Percentiles rank a stretch among this genome's conserved stretches.
phyloP scores from a whole-genome alignment of 2,329 filamentous ascomycete species.

The Xylaria digitata region DNA sequence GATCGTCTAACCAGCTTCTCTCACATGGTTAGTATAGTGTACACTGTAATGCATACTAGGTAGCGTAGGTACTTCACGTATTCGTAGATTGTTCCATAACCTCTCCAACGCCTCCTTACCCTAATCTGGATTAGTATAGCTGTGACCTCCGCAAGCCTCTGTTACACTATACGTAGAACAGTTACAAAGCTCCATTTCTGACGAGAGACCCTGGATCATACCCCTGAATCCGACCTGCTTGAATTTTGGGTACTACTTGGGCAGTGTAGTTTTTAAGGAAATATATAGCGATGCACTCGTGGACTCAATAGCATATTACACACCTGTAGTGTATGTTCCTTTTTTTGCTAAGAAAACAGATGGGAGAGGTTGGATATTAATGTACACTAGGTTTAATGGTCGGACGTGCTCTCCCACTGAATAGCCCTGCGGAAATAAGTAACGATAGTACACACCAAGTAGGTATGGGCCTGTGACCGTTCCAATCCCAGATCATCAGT shows the following conservation, averaged over 20 bases:
- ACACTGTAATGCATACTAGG: too few species aligned
- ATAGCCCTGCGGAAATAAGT: not conserved
- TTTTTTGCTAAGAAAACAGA: too few species aligned
- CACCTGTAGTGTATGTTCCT: too few species aligned
- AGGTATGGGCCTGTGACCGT: not conserved
- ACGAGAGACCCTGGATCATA: not conserved
- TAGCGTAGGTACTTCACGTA: too few species aligned
- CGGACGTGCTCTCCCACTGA: too few species aligned
- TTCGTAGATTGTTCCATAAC: too few species aligned
- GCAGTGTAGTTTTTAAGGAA: not conserved
- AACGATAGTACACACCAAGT: not conserved
- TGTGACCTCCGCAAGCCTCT: conserved; percentile 1
- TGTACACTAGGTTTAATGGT: too few species aligned
- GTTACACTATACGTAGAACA: conserved; percentile 4
- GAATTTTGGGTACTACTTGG: not conserved
- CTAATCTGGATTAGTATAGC: conserved; percentile 1
- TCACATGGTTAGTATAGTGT: too few species aligned
- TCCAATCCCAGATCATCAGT: conserved; percentile 9
- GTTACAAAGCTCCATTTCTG: conserved; percentile 8
- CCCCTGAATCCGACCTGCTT: not conserved
- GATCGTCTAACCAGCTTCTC: too few species aligned
- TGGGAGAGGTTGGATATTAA: too few species aligned
- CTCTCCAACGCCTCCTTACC: not conserved
- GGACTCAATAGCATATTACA: too few species aligned
- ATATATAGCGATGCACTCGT: too few species aligned